Percentiles rank a stretch among this genome's conserved stretches.
These are phyloP conservation scores for Agarophyton chilense DNA, from an alignment of 23 red algal genomes.

Conservation along the genomic window DNA sequence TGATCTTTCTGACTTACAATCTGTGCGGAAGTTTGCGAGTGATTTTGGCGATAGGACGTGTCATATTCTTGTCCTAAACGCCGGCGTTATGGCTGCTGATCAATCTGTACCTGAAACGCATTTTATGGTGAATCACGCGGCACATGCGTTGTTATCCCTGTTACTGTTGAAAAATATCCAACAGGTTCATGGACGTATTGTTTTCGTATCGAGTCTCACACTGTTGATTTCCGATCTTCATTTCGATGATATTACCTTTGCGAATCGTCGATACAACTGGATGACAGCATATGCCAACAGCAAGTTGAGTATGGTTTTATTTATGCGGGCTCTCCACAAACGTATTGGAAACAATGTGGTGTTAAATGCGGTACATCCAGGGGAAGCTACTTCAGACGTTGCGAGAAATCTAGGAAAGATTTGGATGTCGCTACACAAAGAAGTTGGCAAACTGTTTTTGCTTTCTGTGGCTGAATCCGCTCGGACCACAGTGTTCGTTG, in stretches of 20 bases:
- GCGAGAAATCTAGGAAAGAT: conserved; percentile 54
- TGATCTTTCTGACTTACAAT: conserved; percentile 73
- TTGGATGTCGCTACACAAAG: conserved; percentile 62
- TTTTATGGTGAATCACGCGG: conserved; percentile 92
- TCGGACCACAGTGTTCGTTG: conserved; percentile 57
- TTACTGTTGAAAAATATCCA: conserved; percentile 51
- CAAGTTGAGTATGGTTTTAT: conserved; percentile 85
- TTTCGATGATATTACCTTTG: conserved; percentile 67
- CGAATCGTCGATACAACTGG: conserved; percentile 55
- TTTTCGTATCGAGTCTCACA: conserved; percentile 78
- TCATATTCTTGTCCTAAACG: conserved; percentile 86
- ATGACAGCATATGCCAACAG: conserved; percentile 90
- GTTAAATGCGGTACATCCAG: conserved; percentile 62
- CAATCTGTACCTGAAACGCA: conserved; percentile 78
- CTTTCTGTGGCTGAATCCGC: conserved; percentile 40
- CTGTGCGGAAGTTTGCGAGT: conserved; percentile 71
- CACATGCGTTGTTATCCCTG: conserved; percentile 85
- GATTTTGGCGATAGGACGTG: neutral
- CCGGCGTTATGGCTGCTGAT: conserved; percentile 82
- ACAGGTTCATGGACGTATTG: conserved; percentile 35
- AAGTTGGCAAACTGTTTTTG: conserved; percentile 55
- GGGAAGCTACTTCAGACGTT: conserved; percentile 67
- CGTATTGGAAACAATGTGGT: conserved; percentile 22
- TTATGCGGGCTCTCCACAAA: conserved; percentile 63
- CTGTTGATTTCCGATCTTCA: conserved; percentile 62